Percentiles rank a stretch among this genome's conserved stretches.
These are phyloP conservation scores for Verticillium alfalfae DNA, from an alignment of 2,329 filamentous ascomycete genomes.

Conservation along the genomic window DNA sequence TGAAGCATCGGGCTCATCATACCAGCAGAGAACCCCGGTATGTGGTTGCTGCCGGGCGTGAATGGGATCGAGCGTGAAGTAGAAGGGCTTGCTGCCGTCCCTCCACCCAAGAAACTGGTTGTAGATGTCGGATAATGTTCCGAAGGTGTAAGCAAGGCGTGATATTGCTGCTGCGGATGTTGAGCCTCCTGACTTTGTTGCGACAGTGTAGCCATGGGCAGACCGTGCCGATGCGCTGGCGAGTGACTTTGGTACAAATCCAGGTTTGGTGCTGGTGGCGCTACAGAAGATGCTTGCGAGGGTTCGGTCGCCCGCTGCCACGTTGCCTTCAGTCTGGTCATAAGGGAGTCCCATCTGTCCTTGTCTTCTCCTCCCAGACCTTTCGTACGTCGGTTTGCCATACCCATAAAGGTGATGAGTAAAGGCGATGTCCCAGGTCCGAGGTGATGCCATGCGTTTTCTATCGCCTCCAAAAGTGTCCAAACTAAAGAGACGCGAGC, in stretches of 20 bases:
- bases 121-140: background rate
- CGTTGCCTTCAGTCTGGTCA: conserved; percentile 18
- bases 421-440: conserved; percentile 28
- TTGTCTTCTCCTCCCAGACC: conserved; percentile 27
- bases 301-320: conserved; percentile 14
- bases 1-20: conserved; percentile 3
- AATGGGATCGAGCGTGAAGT: conserved; percentile 10
- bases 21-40: background rate
- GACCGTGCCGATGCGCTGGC: background rate
- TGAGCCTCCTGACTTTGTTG: background rate
- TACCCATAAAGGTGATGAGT: conserved; percentile 25
- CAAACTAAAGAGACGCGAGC: conserved; percentile 27
- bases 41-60: conserved; percentile 5
- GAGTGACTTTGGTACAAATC: background rate
- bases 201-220: background rate
- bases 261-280: background rate
- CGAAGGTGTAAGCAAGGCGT: background rate
- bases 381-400: conserved; percentile 23
- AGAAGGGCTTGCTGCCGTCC: conserved; percentile 8
- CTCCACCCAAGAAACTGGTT: background rate
- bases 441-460: conserved; percentile 19
- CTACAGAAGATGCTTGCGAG: background rate
- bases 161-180: background rate
- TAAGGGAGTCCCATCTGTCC: conserved; percentile 21
- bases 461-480: conserved; percentile 27